phyloP scores from a whole-genome alignment of 1,139 yeast genomes.

The Fermentozyma sake region DNA sequence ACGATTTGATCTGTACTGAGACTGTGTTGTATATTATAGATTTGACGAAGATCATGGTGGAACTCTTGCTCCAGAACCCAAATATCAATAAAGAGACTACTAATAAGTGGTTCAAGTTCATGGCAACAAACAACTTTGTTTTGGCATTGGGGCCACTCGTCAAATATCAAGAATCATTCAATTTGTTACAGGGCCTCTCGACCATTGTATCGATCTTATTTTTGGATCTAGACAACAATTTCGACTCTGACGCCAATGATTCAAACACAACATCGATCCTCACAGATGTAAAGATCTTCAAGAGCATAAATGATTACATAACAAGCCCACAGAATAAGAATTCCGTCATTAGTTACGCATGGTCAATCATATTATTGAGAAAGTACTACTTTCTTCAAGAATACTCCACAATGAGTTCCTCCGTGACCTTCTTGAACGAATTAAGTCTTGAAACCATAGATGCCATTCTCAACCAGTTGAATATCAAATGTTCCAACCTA shows the following conservation, averaged over 20 bases:
- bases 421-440: slow-evolving; percentile 11
- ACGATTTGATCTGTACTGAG: slow-evolving; percentile 29
- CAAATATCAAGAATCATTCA: slow-evolving; percentile 28
- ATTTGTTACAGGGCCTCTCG: slow-evolving; percentile 43
- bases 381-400: slow-evolving; percentile 49
- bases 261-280: slow-evolving; percentile 22
- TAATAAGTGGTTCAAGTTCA: slow-evolving; percentile 53
- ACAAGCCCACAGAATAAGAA: slow-evolving; percentile 28
- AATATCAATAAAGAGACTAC: slow-evolving; percentile 28
- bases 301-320: slow-evolving; percentile 33
- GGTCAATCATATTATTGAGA: slow-evolving; percentile 65
- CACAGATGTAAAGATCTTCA: slow-evolving; percentile 39
- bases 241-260: slow-evolving; percentile 16
- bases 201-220: slow-evolving; percentile 48
- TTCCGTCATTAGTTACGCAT: slow-evolving; percentile 56
- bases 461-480: slow-evolving; percentile 28
- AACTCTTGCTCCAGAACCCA: slow-evolving; percentile 32
- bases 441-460: slow-evolving; percentile 14
- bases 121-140: slow-evolving; percentile 41
- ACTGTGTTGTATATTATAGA: slow-evolving; percentile 32
- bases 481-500: slow-evolving; percentile 40
- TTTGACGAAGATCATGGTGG: slow-evolving; percentile 42
- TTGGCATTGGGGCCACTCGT: slow-evolving; percentile 22
- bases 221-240: slow-evolving; percentile 50
- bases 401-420: slow-evolving; percentile 12